phyloP scores from a whole-genome alignment of 805 yeast genomes.

The Yarrowia sp. region DNA sequence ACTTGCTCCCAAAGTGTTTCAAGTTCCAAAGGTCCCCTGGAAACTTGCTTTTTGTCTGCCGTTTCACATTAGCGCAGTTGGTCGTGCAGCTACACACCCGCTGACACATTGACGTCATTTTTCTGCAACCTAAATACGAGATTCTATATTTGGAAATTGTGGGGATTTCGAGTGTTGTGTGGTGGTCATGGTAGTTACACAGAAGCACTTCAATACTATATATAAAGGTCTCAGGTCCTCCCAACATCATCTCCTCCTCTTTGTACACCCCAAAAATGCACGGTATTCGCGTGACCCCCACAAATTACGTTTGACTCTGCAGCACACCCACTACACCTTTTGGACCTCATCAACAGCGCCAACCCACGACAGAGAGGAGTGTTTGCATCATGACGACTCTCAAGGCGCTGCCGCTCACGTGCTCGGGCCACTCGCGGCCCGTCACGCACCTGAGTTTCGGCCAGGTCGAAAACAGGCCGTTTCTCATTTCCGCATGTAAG shows the following conservation, averaged over 20 bases:
- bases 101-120: constrained; percentile 15
- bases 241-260: not conserved
- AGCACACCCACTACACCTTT: constrained; percentile 11
- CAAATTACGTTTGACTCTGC: constrained; percentile 11
- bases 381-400: constrained; percentile 27
- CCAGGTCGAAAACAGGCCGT: constrained; percentile 28
- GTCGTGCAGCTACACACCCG: not conserved
- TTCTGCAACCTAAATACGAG: constrained; percentile 3
- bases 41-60: not conserved
- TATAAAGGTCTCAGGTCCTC: not conserved
- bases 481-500: constrained; percentile 39
- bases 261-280: not conserved
- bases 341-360: constrained; percentile 3
- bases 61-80: not conserved
- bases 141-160: not conserved
- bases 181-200: not conserved
- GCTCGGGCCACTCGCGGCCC: constrained; percentile 41
- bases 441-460: constrained; percentile 38
- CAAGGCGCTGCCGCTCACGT: constrained; percentile 38
- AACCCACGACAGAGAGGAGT: not conserved
- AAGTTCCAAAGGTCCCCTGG: not conserved
- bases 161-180: not conserved
- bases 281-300: not conserved
- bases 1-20: constrained; percentile 8
- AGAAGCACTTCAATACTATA: not conserved